Base-by-base conservation (phyloP, 2,329 filamentous ascomycete species). In the Colletotrichum sp. region DNA sequence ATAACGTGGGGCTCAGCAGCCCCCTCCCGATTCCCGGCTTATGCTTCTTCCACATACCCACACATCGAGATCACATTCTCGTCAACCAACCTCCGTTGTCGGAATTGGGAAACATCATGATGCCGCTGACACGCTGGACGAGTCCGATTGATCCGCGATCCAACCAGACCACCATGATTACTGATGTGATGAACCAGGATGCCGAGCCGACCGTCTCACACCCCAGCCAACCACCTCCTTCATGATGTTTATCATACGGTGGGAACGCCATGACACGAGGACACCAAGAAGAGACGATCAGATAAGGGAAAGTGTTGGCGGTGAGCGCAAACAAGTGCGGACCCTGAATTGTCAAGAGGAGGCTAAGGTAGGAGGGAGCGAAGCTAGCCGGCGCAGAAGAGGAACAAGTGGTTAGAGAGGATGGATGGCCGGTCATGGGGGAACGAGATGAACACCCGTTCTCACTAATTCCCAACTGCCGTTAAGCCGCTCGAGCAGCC, bases 401-500 rank as follows among this genome's bases (percentile, higher is more conserved):
- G 60, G 8, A 48, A 21, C 24, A 48, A 48, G 43, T 48, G 15
- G 36, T 13, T 43, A 36, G 9, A 38, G 28, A 38, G 30, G 43
- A 67, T 38, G 48, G 55, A 34, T 13, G 18, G 28, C 56, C 13
- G 26, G 24, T 38, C 34, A 70, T 32, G 67, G n/a, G 55, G 52
- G 24, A 48, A 61, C 67, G 56, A 70, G 67, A 70, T 5, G 67
- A 70, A 70, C 67, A 70, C 56, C 56, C 56, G 67, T 70, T 62
- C 67, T 52, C 8, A 18, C 65, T 55, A 66, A 65, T 2, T 43
- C 34, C 15, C 34, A 26, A 66, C 36, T 18, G 30, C 36, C 62
- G 34, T 66, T 66, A 26, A 30, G 55, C 26, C 65, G 34, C 32
- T 32, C n/a, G 18, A 65, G 34, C 34, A 18, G 30, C 21, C 24